Percentiles rank a stretch among this genome's conserved stretches.
These are phyloP conservation scores for Geotrichum fermentans DNA, from an alignment of 1,139 yeast genomes.

Conservation along the genomic window DNA sequence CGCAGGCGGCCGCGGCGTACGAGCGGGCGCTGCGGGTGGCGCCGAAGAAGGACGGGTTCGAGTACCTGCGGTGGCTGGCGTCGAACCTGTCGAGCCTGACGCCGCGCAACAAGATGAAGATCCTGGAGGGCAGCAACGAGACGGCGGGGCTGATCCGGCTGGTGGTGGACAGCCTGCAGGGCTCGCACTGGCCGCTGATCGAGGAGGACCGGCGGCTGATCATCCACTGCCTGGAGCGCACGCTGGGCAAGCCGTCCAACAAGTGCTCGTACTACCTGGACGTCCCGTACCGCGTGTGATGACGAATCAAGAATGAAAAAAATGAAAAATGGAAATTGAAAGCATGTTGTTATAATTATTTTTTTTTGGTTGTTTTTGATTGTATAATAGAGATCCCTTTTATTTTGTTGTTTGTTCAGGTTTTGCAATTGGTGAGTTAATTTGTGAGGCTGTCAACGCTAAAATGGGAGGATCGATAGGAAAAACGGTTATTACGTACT, in stretches of 20 bases:
- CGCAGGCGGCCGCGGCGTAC: slow-evolving; percentile 1
- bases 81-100: slow-evolving; percentile 2
- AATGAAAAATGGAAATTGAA: neutral
- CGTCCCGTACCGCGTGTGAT: neutral
- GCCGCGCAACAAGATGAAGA: slow-evolving; percentile 17
- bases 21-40: neutral
- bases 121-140: slow-evolving; percentile 26
- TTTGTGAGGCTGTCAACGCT: too few relatives aligned
- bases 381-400: too few relatives aligned
- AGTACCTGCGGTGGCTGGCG: slow-evolving; percentile 10
- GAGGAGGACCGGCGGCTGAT: slow-evolving; percentile 34
- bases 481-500: too few relatives aligned
- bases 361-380: neutral
- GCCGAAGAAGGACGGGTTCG: slow-evolving; percentile 4
- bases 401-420: neutral
- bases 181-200: slow-evolving; percentile 33
- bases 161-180: slow-evolving; percentile 30
- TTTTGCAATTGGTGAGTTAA: neutral
- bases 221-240: slow-evolving; percentile 33
- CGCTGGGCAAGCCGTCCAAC: slow-evolving; percentile 31
- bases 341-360: neutral
- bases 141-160: slow-evolving; percentile 35
- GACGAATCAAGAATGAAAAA: neutral
- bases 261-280: slow-evolving; percentile 26
- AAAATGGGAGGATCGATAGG: too few relatives aligned